Evolutionary conservation across 2,329 filamentous ascomycete genomes (phyloP).

Genomic region (Ceratocystis albifundus): DNA sequence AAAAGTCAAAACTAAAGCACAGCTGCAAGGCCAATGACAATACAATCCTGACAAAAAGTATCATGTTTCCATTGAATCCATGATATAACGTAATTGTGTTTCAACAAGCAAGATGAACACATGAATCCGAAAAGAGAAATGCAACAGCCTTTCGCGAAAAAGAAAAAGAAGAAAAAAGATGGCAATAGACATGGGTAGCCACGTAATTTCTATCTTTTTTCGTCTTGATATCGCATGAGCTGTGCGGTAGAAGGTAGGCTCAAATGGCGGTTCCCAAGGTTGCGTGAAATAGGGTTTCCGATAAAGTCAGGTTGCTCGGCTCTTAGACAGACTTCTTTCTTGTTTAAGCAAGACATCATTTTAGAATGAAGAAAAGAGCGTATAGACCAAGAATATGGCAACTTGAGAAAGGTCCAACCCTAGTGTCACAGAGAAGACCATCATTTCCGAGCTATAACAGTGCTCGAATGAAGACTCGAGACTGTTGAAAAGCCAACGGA

Average conservation of each 20-base stretch:
- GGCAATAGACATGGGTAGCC: not conserved
- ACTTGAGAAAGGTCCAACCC: not conserved
- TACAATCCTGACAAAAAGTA: not conserved
- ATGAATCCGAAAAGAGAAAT: not conserved
- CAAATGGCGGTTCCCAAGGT: not conserved
- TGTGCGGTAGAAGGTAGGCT: not conserved
- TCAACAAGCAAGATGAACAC: not conserved
- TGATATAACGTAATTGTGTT: not conserved
- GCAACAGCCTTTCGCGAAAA: not conserved
- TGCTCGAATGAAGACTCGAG: no score
- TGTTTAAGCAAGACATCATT: not conserved
- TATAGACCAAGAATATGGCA: not conserved
- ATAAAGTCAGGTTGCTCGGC: not conserved
- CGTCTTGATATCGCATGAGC: not conserved
- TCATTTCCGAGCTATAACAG: not conserved
- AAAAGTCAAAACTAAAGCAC: not conserved
- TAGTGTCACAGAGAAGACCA: not conserved
- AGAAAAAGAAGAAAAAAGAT: not conserved
- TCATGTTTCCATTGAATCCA: not conserved
- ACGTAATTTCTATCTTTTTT: not conserved
- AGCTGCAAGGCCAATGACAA: not conserved
- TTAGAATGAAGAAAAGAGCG: not conserved
- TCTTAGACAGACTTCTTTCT: not conserved
- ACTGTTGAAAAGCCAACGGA: no score
- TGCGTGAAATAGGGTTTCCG: not conserved